Base-by-base conservation (phyloP, 192 early-diverging fungal genomes). In the Jimgerdemannia lactiflua region DNA sequence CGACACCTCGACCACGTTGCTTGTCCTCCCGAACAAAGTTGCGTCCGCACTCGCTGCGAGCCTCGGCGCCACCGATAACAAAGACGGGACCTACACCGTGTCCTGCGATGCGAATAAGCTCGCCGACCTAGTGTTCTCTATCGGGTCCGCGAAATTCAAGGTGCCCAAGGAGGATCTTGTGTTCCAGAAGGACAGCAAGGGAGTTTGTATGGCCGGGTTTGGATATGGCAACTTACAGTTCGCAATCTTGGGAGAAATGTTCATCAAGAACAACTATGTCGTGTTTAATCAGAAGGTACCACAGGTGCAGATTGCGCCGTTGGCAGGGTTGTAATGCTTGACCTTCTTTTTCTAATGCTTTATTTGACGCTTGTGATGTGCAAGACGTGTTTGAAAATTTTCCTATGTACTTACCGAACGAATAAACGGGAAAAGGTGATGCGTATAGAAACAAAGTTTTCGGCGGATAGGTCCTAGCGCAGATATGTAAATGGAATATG, bases 241-340 rank as follows among this genome's bases (percentile, higher is more conserved):
- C 4, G 82, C 79, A 71, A 84, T 83, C 19, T 67, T 86, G 3
- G 85, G 85, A 9, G 85, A 86, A 43, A 78, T 78, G 6, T 86
- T 86, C 68, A 77, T 86, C 65, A 84, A 86, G 73, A 77, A 86
- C 65, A 29, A 29, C 29, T 29, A 29, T 29, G 29, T 29, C 29
- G 29, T 29, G 29, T 29, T 29, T 29, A 29, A 29, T 29, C 29
- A 29, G 29, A 29, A 29, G 29, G 29, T 29, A 29, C 29, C 29
- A 29, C 29, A 29, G 29, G 29, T 29, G 29, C 29, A 29, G 29
- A 29, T 29, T 0, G 29, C 29, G 29, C 29, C 29, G 29, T 29
- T 29, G 29, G 29, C 29, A 29, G 29, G 29, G 29, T 29, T 29
- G 29, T 29, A 29, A 29, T 29, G 29, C 29, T 29, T 29, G 29